phyloP scores from a whole-genome alignment of 257 asterid genomes.

The Gynochthodes officinalis region DNA sequence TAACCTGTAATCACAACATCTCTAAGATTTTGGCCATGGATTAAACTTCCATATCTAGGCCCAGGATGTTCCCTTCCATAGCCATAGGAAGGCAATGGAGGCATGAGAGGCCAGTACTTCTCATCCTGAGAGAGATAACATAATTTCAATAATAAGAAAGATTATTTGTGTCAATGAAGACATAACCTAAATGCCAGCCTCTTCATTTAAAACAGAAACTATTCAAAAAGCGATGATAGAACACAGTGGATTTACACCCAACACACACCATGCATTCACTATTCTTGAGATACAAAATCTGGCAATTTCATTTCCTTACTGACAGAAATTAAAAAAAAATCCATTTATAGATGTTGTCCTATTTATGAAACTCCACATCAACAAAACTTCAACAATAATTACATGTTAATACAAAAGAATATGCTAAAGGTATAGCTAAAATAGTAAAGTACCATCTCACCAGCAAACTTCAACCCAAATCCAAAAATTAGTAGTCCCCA shows the following conservation, averaged over 20 bases:
- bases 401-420: background rate
- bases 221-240: background rate
- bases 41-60: constrained; percentile 91
- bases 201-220: background rate
- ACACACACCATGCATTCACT: background rate
- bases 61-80: constrained; percentile 92
- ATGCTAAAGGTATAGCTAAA: background rate
- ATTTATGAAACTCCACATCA: background rate
- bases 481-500: background rate
- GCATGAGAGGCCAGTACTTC: constrained; percentile 91
- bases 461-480: background rate
- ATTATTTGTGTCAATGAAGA: background rate
- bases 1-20: constrained; percentile 96
- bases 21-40: constrained; percentile 91
- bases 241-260: background rate
- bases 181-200: background rate
- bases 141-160: background rate
- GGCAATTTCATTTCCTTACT: background rate
- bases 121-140: constrained; percentile 50
- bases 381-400: background rate
- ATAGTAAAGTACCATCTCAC: background rate
- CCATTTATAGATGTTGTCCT: background rate
- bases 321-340: background rate
- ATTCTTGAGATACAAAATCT: background rate
- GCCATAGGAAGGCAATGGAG: constrained; percentile 95